Conservation (phyloP, 208 protist species). For the Polymyxa betae region DNA sequence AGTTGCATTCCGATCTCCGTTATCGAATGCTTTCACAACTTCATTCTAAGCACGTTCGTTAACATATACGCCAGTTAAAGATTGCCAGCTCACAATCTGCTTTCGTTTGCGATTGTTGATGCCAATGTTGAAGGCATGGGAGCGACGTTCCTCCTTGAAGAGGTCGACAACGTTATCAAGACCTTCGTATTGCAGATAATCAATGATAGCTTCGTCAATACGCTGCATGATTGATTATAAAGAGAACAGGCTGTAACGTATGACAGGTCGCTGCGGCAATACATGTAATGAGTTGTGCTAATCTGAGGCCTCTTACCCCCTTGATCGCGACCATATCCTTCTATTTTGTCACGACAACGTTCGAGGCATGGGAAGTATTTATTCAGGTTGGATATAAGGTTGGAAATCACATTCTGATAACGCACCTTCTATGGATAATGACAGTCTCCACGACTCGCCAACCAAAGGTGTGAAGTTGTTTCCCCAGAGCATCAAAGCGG, state of each 20-base stretch:
- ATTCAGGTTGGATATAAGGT: neutral
- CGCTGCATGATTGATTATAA: neutral
- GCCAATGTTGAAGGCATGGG: neutral
- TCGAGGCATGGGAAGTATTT: too few relatives aligned
- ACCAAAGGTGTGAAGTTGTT: neutral
- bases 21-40: slow-evolving; percentile 1
- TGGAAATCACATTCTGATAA: neutral
- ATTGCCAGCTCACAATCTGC: neutral
- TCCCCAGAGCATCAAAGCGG: neutral
- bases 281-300: too few relatives aligned
- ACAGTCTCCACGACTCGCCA: neutral
- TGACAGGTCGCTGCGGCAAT: too few relatives aligned
- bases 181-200: slow-evolving; percentile 19
- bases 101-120: neutral
- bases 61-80: neutral
- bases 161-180: neutral
- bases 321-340: too few relatives aligned
- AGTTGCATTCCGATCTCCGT: neutral
- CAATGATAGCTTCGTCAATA: neutral
- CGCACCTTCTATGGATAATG: neutral
- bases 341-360: too few relatives aligned
- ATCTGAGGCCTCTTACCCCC: too few relatives aligned
- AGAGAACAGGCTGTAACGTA: too few relatives aligned
- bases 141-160: neutral
- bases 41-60: neutral